These are phyloP conservation scores for Leccinum uliginosum DNA, from an alignment of 768 basidiomycete species.

Conservation along the genomic window DNA sequence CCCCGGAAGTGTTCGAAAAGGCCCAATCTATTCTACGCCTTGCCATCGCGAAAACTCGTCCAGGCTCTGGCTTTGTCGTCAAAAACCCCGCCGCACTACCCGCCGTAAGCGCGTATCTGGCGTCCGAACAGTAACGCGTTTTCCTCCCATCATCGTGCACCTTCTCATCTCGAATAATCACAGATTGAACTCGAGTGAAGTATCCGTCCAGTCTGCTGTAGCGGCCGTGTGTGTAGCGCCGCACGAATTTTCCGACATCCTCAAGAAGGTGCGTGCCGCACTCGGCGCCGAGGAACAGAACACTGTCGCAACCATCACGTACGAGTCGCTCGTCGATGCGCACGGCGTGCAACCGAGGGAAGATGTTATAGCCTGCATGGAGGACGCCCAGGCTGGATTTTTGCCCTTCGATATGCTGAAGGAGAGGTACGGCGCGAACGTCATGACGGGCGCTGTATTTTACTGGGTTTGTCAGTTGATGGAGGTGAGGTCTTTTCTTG, in stretches of 20 bases:
- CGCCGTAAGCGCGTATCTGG: slow-evolving; percentile 29
- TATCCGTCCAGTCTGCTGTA: slow-evolving; percentile 25
- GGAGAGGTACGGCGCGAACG: slow-evolving; percentile 14
- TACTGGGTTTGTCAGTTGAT: slow-evolving; percentile 42
- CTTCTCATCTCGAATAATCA: background rate
- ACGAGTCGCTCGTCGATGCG: slow-evolving; percentile 27
- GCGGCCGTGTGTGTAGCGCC: slow-evolving; percentile 23
- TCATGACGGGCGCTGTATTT: slow-evolving; percentile 39
- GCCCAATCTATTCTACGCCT: slow-evolving; percentile 22
- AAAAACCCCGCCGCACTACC: slow-evolving; percentile 23
- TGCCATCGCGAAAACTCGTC: slow-evolving; percentile 22
- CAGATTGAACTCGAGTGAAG: slow-evolving; percentile 27
- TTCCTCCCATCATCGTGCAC: background rate
- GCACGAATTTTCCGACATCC: slow-evolving; percentile 18
- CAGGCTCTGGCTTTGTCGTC: slow-evolving; percentile 26
- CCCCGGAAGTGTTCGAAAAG: slow-evolving; percentile 18
- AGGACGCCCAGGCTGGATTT: slow-evolving; percentile 29
- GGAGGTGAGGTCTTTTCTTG: slow-evolving; percentile 26
- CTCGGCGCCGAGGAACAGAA: slow-evolving; percentile 3
- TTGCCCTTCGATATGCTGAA: slow-evolving; percentile 13
- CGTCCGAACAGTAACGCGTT: slow-evolving; percentile 28
- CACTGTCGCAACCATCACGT: slow-evolving; percentile 15
- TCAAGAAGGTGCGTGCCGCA: slow-evolving; percentile 21
- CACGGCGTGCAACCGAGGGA: slow-evolving; percentile 18
- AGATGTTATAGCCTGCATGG: slow-evolving; percentile 30